A percentile compares a stretch with the other conserved stretches of the same genome.
Evolutionary conservation across 345 rosid genomes (phyloP).

Genomic region (Cochlearia excelsa): DNA sequence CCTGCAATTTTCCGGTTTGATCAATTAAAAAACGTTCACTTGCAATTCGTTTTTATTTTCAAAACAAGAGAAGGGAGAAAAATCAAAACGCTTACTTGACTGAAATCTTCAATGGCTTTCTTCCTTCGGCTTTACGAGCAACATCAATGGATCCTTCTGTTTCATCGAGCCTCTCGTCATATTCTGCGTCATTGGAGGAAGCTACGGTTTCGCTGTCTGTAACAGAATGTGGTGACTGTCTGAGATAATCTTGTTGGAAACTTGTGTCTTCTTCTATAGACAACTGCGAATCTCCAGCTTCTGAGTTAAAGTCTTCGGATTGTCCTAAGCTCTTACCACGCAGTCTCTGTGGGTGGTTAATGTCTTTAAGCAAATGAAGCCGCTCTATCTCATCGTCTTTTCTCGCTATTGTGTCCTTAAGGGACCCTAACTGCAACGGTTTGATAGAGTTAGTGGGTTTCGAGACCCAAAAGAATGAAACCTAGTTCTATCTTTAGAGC

Average conservation of each 20-base stretch:
- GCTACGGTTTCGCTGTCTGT: slow-evolving; percentile 2
- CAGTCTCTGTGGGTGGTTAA: slow-evolving; percentile 39
- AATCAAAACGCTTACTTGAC: slow-evolving; percentile 16
- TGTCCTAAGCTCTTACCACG: slow-evolving; percentile 28
- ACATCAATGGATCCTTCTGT: slow-evolving; percentile 21
- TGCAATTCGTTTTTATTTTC: neutral
- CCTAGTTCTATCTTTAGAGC: too few relatives aligned
- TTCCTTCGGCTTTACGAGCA: slow-evolving; percentile 27
- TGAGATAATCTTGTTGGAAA: slow-evolving; percentile 28
- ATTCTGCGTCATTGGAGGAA: slow-evolving; percentile 23
- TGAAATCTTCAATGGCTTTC: slow-evolving; percentile 26
- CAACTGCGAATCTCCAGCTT: slow-evolving; percentile 22
- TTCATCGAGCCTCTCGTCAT: slow-evolving; percentile 21
- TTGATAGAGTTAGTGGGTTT: too few relatives aligned
- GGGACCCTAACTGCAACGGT: slow-evolving; percentile 62
- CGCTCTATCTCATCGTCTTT: slow-evolving; percentile 86
- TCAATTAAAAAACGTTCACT: neutral
- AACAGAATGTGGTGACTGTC: slow-evolving; percentile 14
- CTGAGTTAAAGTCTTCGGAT: slow-evolving; percentile 26
- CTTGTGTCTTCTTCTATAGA: slow-evolving; percentile 24
- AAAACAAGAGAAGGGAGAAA: neutral
- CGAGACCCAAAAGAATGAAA: too few relatives aligned
- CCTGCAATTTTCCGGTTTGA: slow-evolving; percentile 19
- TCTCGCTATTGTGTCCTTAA: slow-evolving; percentile 69
- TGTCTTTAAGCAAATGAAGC: slow-evolving; percentile 64